Conservation (phyloP, 352 stramenopile species). For the Albugo laibachii region DNA sequence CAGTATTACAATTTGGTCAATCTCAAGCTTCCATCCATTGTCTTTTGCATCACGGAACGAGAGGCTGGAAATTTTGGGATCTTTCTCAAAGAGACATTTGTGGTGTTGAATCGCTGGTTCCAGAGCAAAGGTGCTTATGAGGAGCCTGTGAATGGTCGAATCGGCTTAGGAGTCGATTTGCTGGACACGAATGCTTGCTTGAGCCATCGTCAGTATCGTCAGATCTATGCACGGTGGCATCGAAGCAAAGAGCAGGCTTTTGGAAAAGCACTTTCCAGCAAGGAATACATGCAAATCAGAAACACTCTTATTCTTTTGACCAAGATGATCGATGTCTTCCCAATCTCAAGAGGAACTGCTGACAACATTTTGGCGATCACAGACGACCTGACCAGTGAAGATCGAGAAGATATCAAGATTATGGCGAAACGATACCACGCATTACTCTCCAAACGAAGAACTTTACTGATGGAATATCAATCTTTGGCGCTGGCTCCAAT, state of each 20-base stretch:
- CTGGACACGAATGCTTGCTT: constrained; percentile 33
- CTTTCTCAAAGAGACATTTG: constrained; percentile 65
- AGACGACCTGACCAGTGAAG: constrained; percentile 49
- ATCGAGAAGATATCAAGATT: constrained; percentile 78
- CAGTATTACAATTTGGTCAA: constrained; percentile 72
- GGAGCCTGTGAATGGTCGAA: constrained; percentile 45
- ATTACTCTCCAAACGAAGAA: constrained; percentile 57
- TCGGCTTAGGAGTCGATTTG: constrained; percentile 57
- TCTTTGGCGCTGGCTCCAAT: constrained; percentile 10
- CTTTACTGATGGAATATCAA: constrained; percentile 41
- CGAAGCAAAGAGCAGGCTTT: constrained; percentile 46
- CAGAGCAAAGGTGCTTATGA: constrained; percentile 59
- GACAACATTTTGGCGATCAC: constrained; percentile 44
- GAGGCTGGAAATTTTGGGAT: constrained; percentile 76
- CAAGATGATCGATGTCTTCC: constrained; percentile 79
- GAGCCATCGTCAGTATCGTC: constrained; percentile 52
- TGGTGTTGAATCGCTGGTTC: constrained; percentile 52
- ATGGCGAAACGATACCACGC: constrained; percentile 78
- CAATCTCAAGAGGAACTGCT: constrained; percentile 27
- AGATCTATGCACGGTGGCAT: constrained; percentile 56
- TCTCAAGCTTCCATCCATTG: constrained; percentile 50
- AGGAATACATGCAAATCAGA: constrained; percentile 69
- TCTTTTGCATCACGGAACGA: constrained; percentile 65
- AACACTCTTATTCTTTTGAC: constrained; percentile 75
- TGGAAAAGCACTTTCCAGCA: constrained; percentile 28